Evolutionary conservation across 208 protist genomes (phyloP).

Genomic region (Leishmania martiniquensis): DNA sequence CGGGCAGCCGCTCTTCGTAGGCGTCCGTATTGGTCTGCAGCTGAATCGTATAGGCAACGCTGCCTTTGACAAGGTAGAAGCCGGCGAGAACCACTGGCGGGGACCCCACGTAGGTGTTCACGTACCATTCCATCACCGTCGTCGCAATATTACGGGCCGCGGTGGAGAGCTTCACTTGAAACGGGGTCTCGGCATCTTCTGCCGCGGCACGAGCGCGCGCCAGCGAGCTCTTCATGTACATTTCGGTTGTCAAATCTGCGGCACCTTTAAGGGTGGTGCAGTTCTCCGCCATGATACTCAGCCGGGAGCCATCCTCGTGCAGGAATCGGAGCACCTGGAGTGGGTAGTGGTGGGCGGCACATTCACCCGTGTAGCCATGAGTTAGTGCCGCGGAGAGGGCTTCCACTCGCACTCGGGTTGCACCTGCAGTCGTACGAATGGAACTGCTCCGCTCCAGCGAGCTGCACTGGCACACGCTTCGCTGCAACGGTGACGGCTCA

Average conservation of each 20-base stretch:
- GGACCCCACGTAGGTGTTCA: slow-evolving; percentile 47
- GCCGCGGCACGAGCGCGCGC: slow-evolving; percentile 29
- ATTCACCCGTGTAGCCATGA: slow-evolving; percentile 34
- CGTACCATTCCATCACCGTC: slow-evolving; percentile 62
- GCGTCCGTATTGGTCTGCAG: slow-evolving; percentile 46
- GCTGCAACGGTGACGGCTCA: not conserved
- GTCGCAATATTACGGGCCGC: slow-evolving; percentile 53
- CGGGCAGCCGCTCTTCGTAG: slow-evolving; percentile 47
- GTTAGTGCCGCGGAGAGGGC: slow-evolving; percentile 35
- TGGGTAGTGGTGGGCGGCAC: slow-evolving; percentile 41
- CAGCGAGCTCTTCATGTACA: slow-evolving; percentile 48
- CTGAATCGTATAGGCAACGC: slow-evolving; percentile 58
- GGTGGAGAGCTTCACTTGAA: slow-evolving; percentile 52
- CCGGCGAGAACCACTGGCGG: slow-evolving; percentile 40
- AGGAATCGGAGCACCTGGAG: slow-evolving; percentile 46
- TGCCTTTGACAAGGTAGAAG: slow-evolving; percentile 50
- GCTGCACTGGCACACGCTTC: not conserved
- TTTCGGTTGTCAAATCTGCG: slow-evolving; percentile 30
- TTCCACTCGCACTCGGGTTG: slow-evolving; percentile 31
- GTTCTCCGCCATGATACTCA: slow-evolving; percentile 59
- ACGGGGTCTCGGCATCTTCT: slow-evolving; percentile 43
- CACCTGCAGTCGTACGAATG: slow-evolving; percentile 2
- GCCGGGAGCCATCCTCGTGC: slow-evolving; percentile 58
- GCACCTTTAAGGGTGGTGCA: slow-evolving; percentile 14
- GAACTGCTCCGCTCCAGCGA: slow-evolving; percentile 6